phyloP scores from a whole-genome alignment of 495 filamentous ascomycete genomes.

The Clavariopsis aquatica region DNA sequence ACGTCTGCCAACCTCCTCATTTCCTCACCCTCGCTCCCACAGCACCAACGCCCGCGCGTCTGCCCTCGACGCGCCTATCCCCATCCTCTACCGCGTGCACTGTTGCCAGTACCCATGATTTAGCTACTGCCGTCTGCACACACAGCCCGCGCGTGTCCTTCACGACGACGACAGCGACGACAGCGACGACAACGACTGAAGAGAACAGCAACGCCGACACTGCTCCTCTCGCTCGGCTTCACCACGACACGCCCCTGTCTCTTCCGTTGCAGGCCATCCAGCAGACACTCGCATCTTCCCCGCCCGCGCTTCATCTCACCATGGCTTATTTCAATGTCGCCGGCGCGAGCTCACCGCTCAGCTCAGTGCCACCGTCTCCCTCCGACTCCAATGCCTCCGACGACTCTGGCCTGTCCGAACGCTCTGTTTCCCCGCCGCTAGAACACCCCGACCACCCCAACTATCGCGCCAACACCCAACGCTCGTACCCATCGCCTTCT shows the following conservation, averaged over 20 bases:
- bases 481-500: slow-evolving; percentile 55
- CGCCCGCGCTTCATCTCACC: slow-evolving; percentile 36
- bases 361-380: slow-evolving; percentile 47
- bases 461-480: slow-evolving; percentile 14
- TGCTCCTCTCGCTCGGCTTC: background rate
- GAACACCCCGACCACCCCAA: slow-evolving; percentile 32
- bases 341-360: slow-evolving; percentile 55
- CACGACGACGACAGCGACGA: background rate
- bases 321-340: slow-evolving; percentile 53
- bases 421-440: slow-evolving; percentile 61
- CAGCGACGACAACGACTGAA: slow-evolving; percentile 2
- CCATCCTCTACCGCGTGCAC: background rate
- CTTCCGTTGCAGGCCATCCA: background rate
- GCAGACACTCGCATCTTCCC: slow-evolving; percentile 14
- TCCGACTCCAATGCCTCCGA: slow-evolving; percentile 15
- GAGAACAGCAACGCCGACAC: background rate
- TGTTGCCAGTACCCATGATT: slow-evolving; percentile 20
- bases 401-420: slow-evolving; percentile 25
- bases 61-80: slow-evolving; percentile 8
- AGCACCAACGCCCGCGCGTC: slow-evolving; percentile 18
- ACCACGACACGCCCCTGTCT: background rate
- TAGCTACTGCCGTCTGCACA: slow-evolving; percentile 4
- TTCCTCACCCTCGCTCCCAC: slow-evolving; percentile 19
- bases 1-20: slow-evolving; percentile 34
- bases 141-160: background rate